Evolutionary conservation across 1,139 yeast genomes (phyloP).

Genomic region (Zygoascus sp.): DNA sequence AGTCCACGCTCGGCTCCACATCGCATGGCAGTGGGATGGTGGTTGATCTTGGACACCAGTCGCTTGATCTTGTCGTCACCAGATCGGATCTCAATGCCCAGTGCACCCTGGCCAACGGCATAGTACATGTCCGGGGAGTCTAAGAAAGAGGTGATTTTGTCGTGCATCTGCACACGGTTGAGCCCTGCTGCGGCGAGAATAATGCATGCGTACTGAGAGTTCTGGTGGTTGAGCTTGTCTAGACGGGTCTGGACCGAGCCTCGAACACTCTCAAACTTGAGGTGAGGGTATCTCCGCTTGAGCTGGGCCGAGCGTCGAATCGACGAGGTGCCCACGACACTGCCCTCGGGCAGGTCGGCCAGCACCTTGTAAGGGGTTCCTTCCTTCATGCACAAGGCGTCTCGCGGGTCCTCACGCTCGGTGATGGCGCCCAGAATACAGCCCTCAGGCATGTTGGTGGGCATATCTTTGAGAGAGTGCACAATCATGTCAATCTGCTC

Average conservation of each 20-base stretch:
- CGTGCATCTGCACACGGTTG: conserved; percentile 61
- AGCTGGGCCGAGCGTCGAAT: conserved; percentile 84
- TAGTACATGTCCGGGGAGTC: conserved; percentile 86
- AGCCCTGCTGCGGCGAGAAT: conserved; percentile 92
- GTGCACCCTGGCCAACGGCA: conserved; percentile 97
- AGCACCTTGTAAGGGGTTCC: conserved; percentile 61
- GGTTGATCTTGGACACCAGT: conserved; percentile 56
- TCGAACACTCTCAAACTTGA: conserved; percentile 71
- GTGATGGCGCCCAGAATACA: conserved; percentile 86
- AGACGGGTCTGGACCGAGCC: conserved; percentile 86
- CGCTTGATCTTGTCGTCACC: conserved; percentile 60
- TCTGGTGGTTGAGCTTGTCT: conserved; percentile 66
- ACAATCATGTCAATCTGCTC: conserved; percentile 83
- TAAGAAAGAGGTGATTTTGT: conserved; percentile 60
- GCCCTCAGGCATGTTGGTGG: conserved; percentile 84
- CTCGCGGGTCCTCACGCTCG: conserved; percentile 86
- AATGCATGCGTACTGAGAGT: conserved; percentile 66
- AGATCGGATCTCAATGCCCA: conserved; percentile 82
- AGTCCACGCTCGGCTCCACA: conserved; percentile 90
- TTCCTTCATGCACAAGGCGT: conserved; percentile 78
- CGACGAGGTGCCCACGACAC: conserved; percentile 91
- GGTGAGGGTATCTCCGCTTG: conserved; percentile 53
- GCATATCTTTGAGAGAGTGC: conserved; percentile 93
- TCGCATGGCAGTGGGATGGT: conserved; percentile 62
- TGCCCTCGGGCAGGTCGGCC: conserved; percentile 73